Percentiles rank a stretch among this genome's conserved stretches.
phyloP scores from a whole-genome alignment of 148 eudicot species.

The Vaccinium myrtillus region DNA sequence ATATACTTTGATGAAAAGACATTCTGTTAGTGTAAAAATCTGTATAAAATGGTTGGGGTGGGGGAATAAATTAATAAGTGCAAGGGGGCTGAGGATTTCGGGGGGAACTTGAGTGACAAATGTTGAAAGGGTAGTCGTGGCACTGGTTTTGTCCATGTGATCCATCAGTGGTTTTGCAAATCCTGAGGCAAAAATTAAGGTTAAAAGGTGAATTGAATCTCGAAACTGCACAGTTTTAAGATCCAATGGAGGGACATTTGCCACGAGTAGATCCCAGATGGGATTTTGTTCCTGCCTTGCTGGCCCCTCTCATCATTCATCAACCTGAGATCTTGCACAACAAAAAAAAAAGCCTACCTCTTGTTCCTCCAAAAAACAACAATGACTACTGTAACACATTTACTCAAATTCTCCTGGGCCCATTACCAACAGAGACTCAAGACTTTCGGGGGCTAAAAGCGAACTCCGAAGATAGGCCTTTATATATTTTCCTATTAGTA shows the following conservation, averaged over 20 bases:
- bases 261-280: not conserved
- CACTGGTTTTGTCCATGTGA: slow-evolving; percentile 29
- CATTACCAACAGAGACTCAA: too few relatives aligned
- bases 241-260: slow-evolving; percentile 7
- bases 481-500: too few relatives aligned
- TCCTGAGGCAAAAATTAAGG: slow-evolving; percentile 18
- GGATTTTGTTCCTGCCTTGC: not conserved
- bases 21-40: slow-evolving; percentile 33
- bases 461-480: too few relatives aligned
- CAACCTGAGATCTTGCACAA: not conserved
- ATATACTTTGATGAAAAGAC: slow-evolving; percentile 32
- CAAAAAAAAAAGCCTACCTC: too few relatives aligned
- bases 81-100: slow-evolving; percentile 18
- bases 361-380: too few relatives aligned
- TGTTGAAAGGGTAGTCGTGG: slow-evolving; percentile 30
- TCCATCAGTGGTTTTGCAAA: slow-evolving; percentile 17
- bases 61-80: slow-evolving; percentile 11
- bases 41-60: not conserved
- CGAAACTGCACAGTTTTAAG: not conserved
- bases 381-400: too few relatives aligned
- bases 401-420: too few relatives aligned
- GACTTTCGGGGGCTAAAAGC: too few relatives aligned
- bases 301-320: not conserved
- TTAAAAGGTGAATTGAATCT: slow-evolving; percentile 11
- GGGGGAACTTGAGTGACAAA: slow-evolving; percentile 21